These are phyloP conservation scores for Crinitomyces ghanaensis DNA, from an alignment of 805 yeast species.

Conservation along the genomic window DNA sequence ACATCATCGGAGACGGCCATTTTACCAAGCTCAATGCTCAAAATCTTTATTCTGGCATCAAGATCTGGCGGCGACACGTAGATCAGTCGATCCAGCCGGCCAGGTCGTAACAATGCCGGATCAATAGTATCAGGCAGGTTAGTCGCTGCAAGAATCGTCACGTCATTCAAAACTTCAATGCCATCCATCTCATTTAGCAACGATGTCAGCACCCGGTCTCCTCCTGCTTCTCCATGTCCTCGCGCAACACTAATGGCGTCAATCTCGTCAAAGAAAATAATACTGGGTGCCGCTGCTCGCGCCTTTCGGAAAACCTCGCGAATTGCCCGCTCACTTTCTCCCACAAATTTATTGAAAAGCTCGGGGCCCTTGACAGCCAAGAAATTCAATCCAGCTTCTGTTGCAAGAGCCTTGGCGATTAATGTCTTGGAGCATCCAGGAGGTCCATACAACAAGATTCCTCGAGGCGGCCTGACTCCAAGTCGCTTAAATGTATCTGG, in stretches of 20 bases:
- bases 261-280: constrained; percentile 91
- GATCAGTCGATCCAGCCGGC: constrained; percentile 85
- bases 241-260: constrained; percentile 84
- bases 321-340: constrained; percentile 89
- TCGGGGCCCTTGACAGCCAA: constrained; percentile 97
- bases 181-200: constrained; percentile 94
- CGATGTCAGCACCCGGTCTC: constrained; percentile 81
- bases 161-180: constrained; percentile 88
- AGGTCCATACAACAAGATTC: constrained; percentile 89
- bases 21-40: constrained; percentile 53
- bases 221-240: constrained; percentile 41
- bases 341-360: constrained; percentile 87
- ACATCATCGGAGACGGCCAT: constrained; percentile 46
- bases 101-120: constrained; percentile 88
- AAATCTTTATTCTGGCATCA: constrained; percentile 68
- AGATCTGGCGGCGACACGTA: constrained; percentile 88
- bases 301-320: constrained; percentile 90
- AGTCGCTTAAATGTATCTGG: constrained; percentile 61
- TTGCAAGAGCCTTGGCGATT: constrained; percentile 90
- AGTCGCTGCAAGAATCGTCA: constrained; percentile 90
- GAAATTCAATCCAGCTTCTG: constrained; percentile 89
- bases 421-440: constrained; percentile 96
- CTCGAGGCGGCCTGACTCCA: constrained; percentile 87
- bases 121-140: constrained; percentile 91
- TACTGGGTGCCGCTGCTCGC: constrained; percentile 88